These are phyloP conservation scores for Saccharum spontaneum DNA, from an alignment of 176 grass and related monocot species.

Conservation along the genomic window DNA sequence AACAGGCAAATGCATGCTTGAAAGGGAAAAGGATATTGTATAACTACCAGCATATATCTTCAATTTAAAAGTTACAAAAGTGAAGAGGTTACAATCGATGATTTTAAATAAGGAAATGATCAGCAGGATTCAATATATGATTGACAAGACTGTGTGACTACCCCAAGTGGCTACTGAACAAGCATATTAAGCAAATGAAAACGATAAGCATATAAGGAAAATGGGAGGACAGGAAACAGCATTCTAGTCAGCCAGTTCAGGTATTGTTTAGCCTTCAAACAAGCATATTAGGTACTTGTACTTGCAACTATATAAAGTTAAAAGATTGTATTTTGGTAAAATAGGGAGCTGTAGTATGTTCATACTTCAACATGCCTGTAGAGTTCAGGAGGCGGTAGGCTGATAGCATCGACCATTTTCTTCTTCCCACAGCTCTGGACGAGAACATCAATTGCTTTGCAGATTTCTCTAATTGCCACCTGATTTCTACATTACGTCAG, in stretches of 20 bases:
- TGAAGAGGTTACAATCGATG: background rate
- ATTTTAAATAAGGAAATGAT: background rate
- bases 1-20: background rate
- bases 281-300: conserved; percentile 31
- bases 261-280: conserved; percentile 11
- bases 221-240: background rate
- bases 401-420: conserved; percentile 91
- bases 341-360: conserved; percentile 33
- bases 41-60: conserved; percentile 1
- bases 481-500: conserved; percentile 49
- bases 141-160: background rate
- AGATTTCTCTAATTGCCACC: conserved; percentile 91
- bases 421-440: conserved; percentile 86
- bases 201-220: background rate
- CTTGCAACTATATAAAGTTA: background rate
- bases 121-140: background rate
- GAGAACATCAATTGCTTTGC: conserved; percentile 70
- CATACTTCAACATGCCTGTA: conserved; percentile 99
- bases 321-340: conserved; percentile 27
- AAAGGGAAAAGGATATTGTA: conserved; percentile 7
- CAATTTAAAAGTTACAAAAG: background rate
- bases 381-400: conserved; percentile 75
- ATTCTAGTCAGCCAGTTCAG: conserved; percentile 1
- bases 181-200: conserved; percentile 10
- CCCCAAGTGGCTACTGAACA: background rate